Base-by-base conservation (phyloP, 1,284 basidiomycete species). In the Pyrrhoderma noxium region DNA sequence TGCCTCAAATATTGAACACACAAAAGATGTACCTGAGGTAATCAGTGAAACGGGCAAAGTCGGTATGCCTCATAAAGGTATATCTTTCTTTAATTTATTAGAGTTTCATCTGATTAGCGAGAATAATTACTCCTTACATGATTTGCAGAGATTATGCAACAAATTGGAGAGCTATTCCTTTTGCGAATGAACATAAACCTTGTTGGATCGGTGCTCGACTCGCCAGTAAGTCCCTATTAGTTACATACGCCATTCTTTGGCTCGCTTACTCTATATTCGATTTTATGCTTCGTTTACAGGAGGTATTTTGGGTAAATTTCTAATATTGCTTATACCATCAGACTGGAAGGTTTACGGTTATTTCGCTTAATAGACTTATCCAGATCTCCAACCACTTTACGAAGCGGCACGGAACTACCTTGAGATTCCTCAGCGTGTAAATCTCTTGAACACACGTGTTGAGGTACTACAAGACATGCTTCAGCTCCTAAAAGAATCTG, bases 381-480 rank as follows among this genome's bases (percentile, higher is more conserved):
- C 93, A 14, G 94, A 98, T 72, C 73, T 97, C 31, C 93, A 97
- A 70, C 94, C 94, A 8, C 73, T 98, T 39, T 98, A 97, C 65
- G 89, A 92, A 59, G 93, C 93, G 3, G 91, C 92, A 3, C 77
- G 92, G 56, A 89, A 85, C 62, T 98, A 98, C 65, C 77, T 98
- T 27, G 93, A 98, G 70, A 92, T 97, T 55, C 89, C 91, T 2
- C 93, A 96, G 66, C 80, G 93, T 47, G 93, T 96, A 59, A 90
- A 95, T 65, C 71, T 97, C 38, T 73, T 98, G 53, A 97, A 96
- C 67, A 91, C 92, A 27, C 84, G 93, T 54, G 93, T 97, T 19
- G 94, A 94, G 75, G 89, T 86, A 53, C 71, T 98, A 37, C 93
- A 98, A 74, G 93, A 98, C 65, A 96, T 98, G 90, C 79, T 98